These are phyloP conservation scores for Candolleomyces eurysporus DNA, from an alignment of 768 basidiomycete genomes.

Conservation along the genomic window DNA sequence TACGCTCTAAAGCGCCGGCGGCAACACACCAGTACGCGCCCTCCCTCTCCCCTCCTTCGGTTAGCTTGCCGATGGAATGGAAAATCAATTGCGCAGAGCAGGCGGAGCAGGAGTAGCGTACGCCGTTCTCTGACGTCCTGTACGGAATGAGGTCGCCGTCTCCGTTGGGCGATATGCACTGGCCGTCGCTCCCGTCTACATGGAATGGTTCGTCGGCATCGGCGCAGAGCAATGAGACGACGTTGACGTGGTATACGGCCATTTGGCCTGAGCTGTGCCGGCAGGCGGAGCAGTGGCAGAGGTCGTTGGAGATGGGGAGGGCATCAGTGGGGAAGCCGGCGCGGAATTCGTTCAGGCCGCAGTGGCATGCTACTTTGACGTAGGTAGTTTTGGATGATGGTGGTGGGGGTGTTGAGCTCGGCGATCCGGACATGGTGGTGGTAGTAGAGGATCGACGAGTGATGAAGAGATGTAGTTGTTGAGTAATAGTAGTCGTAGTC, in stretches of 20 bases:
- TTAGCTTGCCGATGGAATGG: background rate
- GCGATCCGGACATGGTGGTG: too few relatives aligned
- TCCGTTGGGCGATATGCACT: background rate
- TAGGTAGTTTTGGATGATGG: conserved; percentile 10
- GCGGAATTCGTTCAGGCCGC: conserved; percentile 24
- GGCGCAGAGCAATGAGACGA: background rate
- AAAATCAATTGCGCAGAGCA: conserved; percentile 28
- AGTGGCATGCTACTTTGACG: conserved; percentile 26
- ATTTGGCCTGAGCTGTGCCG: conserved; percentile 27
- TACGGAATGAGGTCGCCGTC: conserved; percentile 19
- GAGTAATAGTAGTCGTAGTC: too few relatives aligned
- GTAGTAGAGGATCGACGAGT: too few relatives aligned
- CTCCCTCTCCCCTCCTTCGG: conserved; percentile 4
- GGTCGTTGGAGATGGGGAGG: conserved; percentile 20
- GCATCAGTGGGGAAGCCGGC: conserved; percentile 19
- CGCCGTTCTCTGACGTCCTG: conserved; percentile 15
- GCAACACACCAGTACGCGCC: conserved; percentile 21
- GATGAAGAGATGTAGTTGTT: too few relatives aligned
- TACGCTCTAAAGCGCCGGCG: conserved; percentile 23
- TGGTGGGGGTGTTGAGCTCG: background rate
- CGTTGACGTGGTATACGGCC: conserved; percentile 16
- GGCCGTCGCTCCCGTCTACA: background rate
- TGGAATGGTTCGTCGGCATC: background rate
- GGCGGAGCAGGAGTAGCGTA: conserved; percentile 25
- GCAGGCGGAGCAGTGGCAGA: conserved; percentile 30